These are phyloP conservation scores for Penicillium sp. DNA, from an alignment of 2,329 filamentous ascomycete genomes.

Conservation along the genomic window DNA sequence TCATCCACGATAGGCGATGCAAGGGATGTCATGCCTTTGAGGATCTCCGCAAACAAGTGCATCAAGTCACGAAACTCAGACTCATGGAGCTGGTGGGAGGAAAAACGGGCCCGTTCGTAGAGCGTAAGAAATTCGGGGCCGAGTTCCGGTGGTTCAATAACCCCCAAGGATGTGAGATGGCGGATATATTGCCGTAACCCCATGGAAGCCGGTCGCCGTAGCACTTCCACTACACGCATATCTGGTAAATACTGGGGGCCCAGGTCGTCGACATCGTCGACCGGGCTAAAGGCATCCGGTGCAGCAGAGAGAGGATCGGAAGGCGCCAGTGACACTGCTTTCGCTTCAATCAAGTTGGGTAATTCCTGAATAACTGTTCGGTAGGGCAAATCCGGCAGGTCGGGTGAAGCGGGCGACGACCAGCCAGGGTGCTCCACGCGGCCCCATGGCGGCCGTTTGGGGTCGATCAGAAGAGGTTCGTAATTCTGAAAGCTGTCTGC, in stretches of 20 bases:
- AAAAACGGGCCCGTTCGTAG: constrained; percentile 87
- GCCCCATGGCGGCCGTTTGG: constrained; percentile 67
- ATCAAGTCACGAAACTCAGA: constrained; percentile 74
- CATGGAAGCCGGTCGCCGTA: constrained; percentile 70
- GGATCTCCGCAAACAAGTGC: constrained; percentile 76
- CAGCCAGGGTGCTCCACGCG: constrained; percentile 84
- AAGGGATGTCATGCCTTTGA: constrained; percentile 71
- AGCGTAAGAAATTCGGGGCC: constrained; percentile 64
- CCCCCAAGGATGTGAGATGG: constrained; percentile 66
- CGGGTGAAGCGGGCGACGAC: constrained; percentile 73
- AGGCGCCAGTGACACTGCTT: constrained; percentile 82
- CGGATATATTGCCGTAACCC: constrained; percentile 75
- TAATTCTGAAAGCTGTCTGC: constrained; percentile 28
- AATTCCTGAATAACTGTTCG: constrained; percentile 77
- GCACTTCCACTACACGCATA: constrained; percentile 64
- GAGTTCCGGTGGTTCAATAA: constrained; percentile 56
- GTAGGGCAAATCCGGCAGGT: constrained; percentile 81
- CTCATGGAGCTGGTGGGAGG: constrained; percentile 66
- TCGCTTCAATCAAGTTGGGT: constrained; percentile 86
- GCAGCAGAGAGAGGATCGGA: constrained; percentile 50
- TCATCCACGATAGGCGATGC: constrained; percentile 54
- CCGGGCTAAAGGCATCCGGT: constrained; percentile 35
- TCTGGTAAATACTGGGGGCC: constrained; percentile 54
- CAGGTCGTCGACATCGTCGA: constrained; percentile 35
- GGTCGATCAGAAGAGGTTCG: constrained; percentile 33